phyloP scores from a whole-genome alignment of 257 asterid species.

The Thymus mandschuricus region DNA sequence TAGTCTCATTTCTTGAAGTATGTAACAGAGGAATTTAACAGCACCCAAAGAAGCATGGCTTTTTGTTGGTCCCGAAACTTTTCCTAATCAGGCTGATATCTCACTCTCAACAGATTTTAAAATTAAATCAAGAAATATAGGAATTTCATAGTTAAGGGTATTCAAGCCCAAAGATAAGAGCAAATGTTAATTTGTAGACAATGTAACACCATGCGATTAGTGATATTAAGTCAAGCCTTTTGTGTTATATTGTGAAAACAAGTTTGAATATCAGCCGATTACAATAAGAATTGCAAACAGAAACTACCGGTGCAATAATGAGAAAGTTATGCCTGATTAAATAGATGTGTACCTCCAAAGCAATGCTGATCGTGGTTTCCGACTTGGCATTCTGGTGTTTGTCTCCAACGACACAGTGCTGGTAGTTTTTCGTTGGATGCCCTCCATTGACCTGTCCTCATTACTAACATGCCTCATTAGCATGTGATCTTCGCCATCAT shows the following conservation, averaged over 20 bases:
- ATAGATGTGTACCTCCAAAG: conserved; percentile 81
- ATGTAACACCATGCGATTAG: neutral
- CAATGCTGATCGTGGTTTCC: conserved; percentile 92
- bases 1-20: conserved; percentile 33
- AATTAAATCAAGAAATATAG: conserved; percentile 24
- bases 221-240: conserved; percentile 19
- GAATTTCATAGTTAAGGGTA: neutral
- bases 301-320: conserved; percentile 22
- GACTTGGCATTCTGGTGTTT: conserved; percentile 57
- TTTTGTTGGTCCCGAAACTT: neutral
- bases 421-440: conserved; percentile 53
- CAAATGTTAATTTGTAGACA: conserved; percentile 15
- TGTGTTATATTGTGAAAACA: conserved; percentile 3
- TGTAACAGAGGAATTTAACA: conserved; percentile 22
- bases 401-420: conserved; percentile 54
- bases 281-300: neutral
- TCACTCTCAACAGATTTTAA: conserved; percentile 9
- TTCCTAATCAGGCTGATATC: conserved; percentile 13
- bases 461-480: conserved; percentile 54
- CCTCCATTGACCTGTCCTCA: conserved; percentile 62
- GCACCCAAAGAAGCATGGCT: conserved; percentile 16
- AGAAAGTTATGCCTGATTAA: conserved; percentile 13
- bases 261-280: conserved; percentile 19
- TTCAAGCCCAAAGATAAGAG: conserved; percentile 13
- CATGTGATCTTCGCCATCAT: conserved; percentile 80